These are phyloP conservation scores for Aurinia saxatilis DNA, from an alignment of 345 rosid species.

Conservation along the genomic window DNA sequence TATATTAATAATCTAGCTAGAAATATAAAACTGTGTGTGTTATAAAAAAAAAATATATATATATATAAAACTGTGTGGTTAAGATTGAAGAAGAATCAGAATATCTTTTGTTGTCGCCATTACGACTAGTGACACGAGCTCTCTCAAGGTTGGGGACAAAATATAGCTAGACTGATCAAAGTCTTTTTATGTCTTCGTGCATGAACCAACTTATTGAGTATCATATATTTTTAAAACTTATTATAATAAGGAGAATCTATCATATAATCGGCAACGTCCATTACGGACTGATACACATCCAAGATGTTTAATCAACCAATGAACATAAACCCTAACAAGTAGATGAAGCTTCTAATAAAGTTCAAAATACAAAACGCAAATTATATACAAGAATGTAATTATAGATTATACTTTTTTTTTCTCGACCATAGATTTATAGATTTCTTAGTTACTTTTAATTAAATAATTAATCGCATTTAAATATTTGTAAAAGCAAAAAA, in stretches of 20 bases:
- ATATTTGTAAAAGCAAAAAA: no score
- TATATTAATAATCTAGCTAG: no score
- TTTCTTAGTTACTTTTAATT: no score
- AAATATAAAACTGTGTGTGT: no score
- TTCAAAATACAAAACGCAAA: background rate
- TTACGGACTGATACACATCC: background rate
- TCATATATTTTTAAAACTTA: background rate
- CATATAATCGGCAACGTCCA: constrained; percentile 6
- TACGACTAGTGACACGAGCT: constrained; percentile 16
- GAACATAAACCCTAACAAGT: background rate
- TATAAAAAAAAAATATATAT: no score
- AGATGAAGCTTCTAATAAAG: constrained; percentile 24
- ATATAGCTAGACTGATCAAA: constrained; percentile 4
- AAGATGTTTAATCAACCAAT: background rate
- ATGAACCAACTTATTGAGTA: constrained; percentile 20
- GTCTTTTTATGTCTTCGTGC: constrained; percentile 18
- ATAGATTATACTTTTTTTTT: no score
- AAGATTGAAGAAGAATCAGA: constrained; percentile 15
- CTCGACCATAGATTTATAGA: no score
- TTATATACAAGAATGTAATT: no score
- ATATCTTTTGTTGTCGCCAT: constrained; percentile 19
- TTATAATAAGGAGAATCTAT: background rate
- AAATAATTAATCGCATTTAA: no score
- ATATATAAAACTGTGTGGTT: constrained; percentile 17
- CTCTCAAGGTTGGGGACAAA: constrained; percentile 23